Conservation (phyloP, 164 flowering plant genomes). For the Magnolia changhungtana region DNA sequence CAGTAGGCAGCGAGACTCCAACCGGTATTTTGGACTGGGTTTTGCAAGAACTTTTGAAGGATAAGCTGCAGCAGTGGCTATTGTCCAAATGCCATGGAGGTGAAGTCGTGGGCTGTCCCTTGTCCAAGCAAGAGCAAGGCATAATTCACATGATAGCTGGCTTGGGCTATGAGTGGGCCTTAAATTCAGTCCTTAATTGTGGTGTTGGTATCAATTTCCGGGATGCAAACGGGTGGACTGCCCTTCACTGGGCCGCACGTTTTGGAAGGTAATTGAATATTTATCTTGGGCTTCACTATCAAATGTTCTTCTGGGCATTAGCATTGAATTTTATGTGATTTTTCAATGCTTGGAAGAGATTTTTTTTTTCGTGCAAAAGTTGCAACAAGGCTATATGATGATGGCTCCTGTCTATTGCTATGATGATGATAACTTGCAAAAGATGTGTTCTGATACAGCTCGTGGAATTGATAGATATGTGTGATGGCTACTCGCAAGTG, state of each 20-base stretch:
- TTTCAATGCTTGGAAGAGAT: too few species aligned
- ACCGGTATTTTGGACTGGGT: constrained; percentile 54
- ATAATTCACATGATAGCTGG: constrained; percentile 88
- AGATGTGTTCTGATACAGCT: too few species aligned
- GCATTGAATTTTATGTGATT: too few species aligned
- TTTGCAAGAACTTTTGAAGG: constrained; percentile 72
- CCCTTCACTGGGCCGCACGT: constrained; percentile 98
- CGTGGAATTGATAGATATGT: too few species aligned
- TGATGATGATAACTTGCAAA: too few species aligned
- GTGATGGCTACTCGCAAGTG: too few species aligned
- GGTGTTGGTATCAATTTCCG: constrained; percentile 86
- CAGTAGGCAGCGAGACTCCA: constrained; percentile 55
- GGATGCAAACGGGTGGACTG: constrained; percentile 90
- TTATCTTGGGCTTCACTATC: too few species aligned
- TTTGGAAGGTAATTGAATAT: constrained; percentile 71
- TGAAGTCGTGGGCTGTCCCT: constrained; percentile 33
- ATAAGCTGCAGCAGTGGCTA: constrained; percentile 73
- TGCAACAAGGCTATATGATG: too few species aligned
- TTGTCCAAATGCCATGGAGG: constrained; percentile 31
- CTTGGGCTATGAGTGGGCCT: constrained; percentile 95
- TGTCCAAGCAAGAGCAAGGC: constrained; percentile 94
- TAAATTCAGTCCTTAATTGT: constrained; percentile 54
- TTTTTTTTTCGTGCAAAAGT: too few species aligned
- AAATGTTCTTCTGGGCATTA: too few species aligned
- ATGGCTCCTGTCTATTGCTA: too few species aligned